Evolutionary conservation across 495 filamentous ascomycete genomes (phyloP).

Genomic region (Neurospora sp.): DNA sequence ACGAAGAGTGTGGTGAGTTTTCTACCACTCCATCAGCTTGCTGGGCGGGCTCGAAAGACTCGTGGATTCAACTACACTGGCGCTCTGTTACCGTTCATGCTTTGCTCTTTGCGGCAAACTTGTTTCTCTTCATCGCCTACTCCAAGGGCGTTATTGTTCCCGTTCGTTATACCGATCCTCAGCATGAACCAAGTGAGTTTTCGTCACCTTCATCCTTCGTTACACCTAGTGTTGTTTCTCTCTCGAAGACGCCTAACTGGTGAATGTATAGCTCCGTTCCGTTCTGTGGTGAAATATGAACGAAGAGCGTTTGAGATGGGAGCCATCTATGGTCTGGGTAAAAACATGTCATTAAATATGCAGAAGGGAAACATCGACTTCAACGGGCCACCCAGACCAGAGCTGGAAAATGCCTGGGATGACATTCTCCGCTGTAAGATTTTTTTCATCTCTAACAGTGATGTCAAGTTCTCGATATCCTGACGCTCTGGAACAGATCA

Average conservation of each 20-base stretch:
- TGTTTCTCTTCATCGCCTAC: not conserved
- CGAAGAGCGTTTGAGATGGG: not conserved
- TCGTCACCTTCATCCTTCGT: not conserved
- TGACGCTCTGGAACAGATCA: not conserved
- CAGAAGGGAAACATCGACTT: not conserved
- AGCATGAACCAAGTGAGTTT: not conserved
- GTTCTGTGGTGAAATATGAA: not conserved
- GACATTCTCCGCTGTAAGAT: not conserved
- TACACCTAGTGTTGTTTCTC: no score
- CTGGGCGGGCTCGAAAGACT: not conserved
- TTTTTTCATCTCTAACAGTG: not conserved
- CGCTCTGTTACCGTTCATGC: not conserved
- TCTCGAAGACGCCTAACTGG: not conserved
- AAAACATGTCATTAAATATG: not conserved
- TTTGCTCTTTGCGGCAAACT: not conserved
- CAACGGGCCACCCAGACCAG: slow-evolving; percentile 3
- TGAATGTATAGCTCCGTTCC: not conserved
- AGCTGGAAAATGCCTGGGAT: not conserved
- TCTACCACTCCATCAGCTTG: not conserved
- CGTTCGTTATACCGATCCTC: not conserved
- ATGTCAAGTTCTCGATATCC: not conserved
- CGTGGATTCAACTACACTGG: not conserved
- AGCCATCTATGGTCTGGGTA: not conserved
- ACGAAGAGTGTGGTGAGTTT: not conserved
- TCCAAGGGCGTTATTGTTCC: not conserved